phyloP scores from a whole-genome alignment of 2,329 filamentous ascomycete genomes.

The Tetracladium maxilliforme region DNA sequence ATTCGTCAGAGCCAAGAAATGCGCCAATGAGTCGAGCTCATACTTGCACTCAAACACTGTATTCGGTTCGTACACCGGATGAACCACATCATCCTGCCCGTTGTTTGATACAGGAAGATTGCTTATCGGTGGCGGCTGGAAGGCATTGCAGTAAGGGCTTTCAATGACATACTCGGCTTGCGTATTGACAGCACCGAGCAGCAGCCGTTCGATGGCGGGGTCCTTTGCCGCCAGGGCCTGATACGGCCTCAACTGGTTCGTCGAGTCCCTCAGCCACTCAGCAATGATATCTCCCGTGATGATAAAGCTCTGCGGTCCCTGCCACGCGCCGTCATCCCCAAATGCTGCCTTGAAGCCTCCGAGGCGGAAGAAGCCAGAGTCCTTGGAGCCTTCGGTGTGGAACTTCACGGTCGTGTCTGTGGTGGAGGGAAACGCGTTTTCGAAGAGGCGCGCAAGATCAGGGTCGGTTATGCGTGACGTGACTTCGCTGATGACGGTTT shows the following conservation, averaged over 20 bases:
- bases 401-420: conserved; percentile 58
- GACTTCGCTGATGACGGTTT: conserved; percentile 74
- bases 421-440: conserved; percentile 83
- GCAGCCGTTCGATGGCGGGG: conserved; percentile 59
- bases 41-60: conserved; percentile 98
- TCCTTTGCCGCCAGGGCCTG: conserved; percentile 75
- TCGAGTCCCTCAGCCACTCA: conserved; percentile 84
- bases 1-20: conserved; percentile 76
- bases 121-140: conserved; percentile 83
- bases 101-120: conserved; percentile 58
- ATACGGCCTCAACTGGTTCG: conserved; percentile 86
- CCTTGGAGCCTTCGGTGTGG: conserved; percentile 41
- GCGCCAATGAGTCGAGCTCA: conserved; percentile 86
- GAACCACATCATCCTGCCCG: conserved; percentile 70
- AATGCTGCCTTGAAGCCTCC: conserved; percentile 17
- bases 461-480: conserved; percentile 67
- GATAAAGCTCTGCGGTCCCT: conserved; percentile 79
- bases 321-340: conserved; percentile 51
- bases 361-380: too few species aligned
- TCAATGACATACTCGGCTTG: conserved; percentile 91
- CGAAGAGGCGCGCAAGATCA: conserved; percentile 83
- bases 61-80: conserved; percentile 71
- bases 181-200: conserved; percentile 89
- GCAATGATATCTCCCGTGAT: conserved; percentile 90
- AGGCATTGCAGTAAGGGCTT: conserved; percentile 95